Evolutionary conservation across 306 rosid genomes (phyloP).

Genomic region (Lagenaria siceraria): DNA sequence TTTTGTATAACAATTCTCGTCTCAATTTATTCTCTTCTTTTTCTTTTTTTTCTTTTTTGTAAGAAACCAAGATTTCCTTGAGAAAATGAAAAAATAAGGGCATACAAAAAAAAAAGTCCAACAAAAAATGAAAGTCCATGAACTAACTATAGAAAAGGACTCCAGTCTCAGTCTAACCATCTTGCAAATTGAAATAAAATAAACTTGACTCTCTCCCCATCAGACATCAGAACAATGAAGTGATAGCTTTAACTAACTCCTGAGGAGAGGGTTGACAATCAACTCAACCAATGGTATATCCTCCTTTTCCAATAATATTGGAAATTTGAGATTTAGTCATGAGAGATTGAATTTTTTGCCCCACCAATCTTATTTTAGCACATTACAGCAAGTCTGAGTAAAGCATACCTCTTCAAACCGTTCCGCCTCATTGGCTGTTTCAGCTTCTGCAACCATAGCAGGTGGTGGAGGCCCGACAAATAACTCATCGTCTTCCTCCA

Average conservation of each 20-base stretch:
- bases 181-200: neutral
- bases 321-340: neutral
- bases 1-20: neutral
- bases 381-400: neutral
- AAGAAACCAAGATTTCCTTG: too few relatives aligned
- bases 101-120: too few relatives aligned
- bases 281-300: neutral
- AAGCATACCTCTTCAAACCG: conserved; percentile 80
- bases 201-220: neutral
- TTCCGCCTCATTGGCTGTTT: conserved; percentile 86
- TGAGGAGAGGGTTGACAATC: neutral
- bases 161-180: neutral
- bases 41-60: too few relatives aligned
- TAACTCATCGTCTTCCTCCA: conserved; percentile 52
- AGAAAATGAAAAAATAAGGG: too few relatives aligned
- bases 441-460: conserved; percentile 76
- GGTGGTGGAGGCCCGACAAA: conserved; percentile 91
- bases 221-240: neutral
- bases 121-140: too few relatives aligned
- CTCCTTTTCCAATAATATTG: neutral
- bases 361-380: neutral
- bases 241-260: neutral
- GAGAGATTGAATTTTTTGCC: neutral
- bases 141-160: too few relatives aligned
- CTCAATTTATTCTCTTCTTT: too few relatives aligned